Evolutionary conservation across 805 yeast genomes (phyloP).

Genomic region (Candida sakaeoensis): DNA sequence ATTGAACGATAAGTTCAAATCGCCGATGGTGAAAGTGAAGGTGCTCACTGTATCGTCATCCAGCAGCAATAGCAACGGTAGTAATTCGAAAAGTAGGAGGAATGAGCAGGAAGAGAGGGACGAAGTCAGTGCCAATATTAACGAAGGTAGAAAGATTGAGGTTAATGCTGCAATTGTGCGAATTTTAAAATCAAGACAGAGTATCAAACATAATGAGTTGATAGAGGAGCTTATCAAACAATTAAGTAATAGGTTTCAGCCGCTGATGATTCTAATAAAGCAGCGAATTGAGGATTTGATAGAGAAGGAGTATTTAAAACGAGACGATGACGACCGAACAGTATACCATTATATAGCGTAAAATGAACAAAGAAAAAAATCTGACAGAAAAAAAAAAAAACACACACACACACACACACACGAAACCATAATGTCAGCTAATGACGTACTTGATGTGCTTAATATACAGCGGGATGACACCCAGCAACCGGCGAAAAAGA

Average conservation of each 20-base stretch:
- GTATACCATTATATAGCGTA: constrained; percentile 68
- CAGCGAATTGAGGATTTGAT: constrained; percentile 69
- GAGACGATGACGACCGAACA: constrained; percentile 59
- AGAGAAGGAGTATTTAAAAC: constrained; percentile 75
- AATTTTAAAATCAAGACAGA: constrained; percentile 74
- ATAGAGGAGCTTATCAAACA: constrained; percentile 62
- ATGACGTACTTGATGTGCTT: constrained; percentile 72
- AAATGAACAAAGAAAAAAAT: no score
- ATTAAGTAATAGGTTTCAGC: constrained; percentile 60
- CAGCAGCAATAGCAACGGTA: no score
- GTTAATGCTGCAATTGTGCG: constrained; percentile 85
- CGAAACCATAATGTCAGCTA: constrained; percentile 29
- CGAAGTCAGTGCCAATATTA: constrained; percentile 53
- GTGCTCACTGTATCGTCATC: constrained; percentile 59
- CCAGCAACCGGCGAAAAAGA: constrained; percentile 38
- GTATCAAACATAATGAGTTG: constrained; percentile 58
- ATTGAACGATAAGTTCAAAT: constrained; percentile 64
- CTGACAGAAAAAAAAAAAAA: no score
- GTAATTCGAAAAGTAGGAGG: constrained; percentile 22
- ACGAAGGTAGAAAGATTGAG: constrained; percentile 61
- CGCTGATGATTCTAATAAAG: constrained; percentile 65
- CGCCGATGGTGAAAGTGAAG: constrained; percentile 67
- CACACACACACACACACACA: no score
- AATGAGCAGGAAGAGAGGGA: constrained; percentile 49
- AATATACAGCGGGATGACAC: constrained; percentile 53